Evolutionary conservation across 331 rosid species (phyloP), one percentile per base, ranked within the genome.

Genomic region (Rhamnella rubrinervis): DNA sequence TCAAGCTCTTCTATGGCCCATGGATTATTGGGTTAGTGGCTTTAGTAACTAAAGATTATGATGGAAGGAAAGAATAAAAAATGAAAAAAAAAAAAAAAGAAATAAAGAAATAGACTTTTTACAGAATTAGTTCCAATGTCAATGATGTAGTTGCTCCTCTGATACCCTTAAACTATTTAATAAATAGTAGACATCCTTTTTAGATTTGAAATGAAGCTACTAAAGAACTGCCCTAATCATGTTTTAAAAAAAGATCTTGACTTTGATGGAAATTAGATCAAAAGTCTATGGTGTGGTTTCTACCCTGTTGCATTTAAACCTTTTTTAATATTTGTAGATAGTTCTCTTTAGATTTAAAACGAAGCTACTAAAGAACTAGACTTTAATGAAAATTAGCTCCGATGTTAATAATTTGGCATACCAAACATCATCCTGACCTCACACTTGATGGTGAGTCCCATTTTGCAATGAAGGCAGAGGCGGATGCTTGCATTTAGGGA

Each of bases 381-480:
- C 5, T 31, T 31, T 31, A 6, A 31, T 31, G 35, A 31, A 31
- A 31, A 31, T 31, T 31, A 31, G 35, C 4, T 31, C 35, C 5
- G 23, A 31, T 21, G 15, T 55, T 44, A 59, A 59, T 46, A 18
- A 25, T 20, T 44, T 8, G 65, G 52, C 21, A 60, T 14, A 6
- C 59, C 35, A 53, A 61, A 23, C 8, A 2, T 16, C 23, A 13
- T 49, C 11, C 47, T 55, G 5, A 50, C 59, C 41, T 65, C 20
- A 62, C 9, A n/a, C 66, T 62, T 40, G 50, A 61, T 17, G 49
- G 28, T 63, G 64, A n/a, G 6, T 61, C 52, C 41, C 17, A 26
- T 18, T 65, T 59, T 28, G 0, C 52, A 17, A 66, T 50, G 20
- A 35, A 71, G 67, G 39, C 28, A 16, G 66, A 73, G 47, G 71